These are phyloP conservation scores for Tulasnella sp. DNA, from an alignment of 768 basidiomycete genomes.

Conservation along the genomic window DNA sequence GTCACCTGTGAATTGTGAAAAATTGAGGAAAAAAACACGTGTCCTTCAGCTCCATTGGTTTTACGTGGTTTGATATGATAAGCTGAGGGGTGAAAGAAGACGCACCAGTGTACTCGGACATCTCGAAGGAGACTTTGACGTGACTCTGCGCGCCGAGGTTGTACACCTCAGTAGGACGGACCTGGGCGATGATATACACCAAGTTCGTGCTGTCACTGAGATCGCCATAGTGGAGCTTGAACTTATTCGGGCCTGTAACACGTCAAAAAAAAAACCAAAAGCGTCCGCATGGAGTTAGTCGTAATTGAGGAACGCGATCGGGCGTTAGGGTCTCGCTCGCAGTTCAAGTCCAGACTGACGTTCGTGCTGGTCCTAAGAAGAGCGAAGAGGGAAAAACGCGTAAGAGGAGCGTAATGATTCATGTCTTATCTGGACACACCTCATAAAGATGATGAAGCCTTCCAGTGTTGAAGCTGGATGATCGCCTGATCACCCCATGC, in stretches of 20 bases:
- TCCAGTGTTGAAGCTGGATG: conserved; percentile 96
- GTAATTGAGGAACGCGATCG: no score
- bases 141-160: conserved; percentile 97
- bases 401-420: background rate
- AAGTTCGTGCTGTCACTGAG: conserved; percentile 94
- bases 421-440: no score
- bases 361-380: conserved; percentile 63
- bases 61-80: no score
- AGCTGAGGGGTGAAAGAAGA: background rate
- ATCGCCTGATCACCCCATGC: conserved; percentile 92
- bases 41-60: no score
- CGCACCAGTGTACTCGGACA: conserved; percentile 85
- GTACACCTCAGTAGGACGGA: conserved; percentile 93
- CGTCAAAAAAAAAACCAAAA: background rate
- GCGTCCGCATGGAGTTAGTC: no score
- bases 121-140: conserved; percentile 98
- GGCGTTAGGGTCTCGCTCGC: background rate
- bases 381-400: background rate
- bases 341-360: conserved; percentile 38
- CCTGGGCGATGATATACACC: conserved; percentile 89
- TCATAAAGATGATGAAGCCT: conserved; percentile 87
- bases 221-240: conserved; percentile 86
- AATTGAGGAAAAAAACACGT: background rate
- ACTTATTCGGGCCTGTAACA: conserved; percentile 52
- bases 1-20: conserved; percentile 41